phyloP scores from a whole-genome alignment of 1,284 basidiomycete genomes.

The Exsudoporus floridanus region DNA sequence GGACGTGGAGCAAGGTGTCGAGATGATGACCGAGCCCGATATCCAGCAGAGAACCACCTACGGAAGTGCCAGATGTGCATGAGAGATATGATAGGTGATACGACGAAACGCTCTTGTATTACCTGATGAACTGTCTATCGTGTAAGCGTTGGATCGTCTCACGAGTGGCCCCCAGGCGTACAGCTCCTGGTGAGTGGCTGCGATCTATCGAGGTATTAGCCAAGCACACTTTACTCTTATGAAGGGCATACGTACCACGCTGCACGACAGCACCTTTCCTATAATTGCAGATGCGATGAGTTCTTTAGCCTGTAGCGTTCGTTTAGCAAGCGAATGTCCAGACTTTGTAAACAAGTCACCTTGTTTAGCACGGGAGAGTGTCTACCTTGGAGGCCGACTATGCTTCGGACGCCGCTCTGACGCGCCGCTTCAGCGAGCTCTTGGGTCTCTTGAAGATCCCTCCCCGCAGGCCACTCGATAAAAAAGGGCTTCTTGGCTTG shows the following conservation, averaged over 20 bases:
- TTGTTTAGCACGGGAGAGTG: constrained; percentile 15
- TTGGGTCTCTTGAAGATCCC: constrained; percentile 8
- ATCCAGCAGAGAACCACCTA: constrained; percentile 12
- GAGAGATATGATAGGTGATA: not conserved
- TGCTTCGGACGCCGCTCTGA: constrained; percentile 8
- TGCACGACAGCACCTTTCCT: constrained; percentile 14
- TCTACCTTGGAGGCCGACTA: constrained; percentile 14
- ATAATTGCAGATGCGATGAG: constrained; percentile 13
- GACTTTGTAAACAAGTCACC: not conserved
- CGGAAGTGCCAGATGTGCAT: not conserved
- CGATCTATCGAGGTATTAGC: constrained; percentile 3
- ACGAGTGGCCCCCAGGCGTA: constrained; percentile 11
- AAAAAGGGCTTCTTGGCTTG: constrained; percentile 16
- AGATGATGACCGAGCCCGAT: constrained; percentile 14
- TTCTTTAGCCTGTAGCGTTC: constrained; percentile 7
- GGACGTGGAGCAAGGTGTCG: constrained; percentile 15
- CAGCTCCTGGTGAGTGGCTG: constrained; percentile 4
- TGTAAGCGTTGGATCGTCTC: constrained; percentile 4
- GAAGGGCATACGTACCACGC: constrained; percentile 5
- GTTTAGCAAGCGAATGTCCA: not conserved
- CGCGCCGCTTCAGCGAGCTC: constrained; percentile 14
- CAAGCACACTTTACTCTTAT: too few relatives aligned
- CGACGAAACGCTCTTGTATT: not conserved
- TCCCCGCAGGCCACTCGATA: constrained; percentile 17
- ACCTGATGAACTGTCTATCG: constrained; percentile 7